Evolutionary conservation across 768 basidiomycete species (phyloP).

Genomic region (Naganishia friedmannii): DNA sequence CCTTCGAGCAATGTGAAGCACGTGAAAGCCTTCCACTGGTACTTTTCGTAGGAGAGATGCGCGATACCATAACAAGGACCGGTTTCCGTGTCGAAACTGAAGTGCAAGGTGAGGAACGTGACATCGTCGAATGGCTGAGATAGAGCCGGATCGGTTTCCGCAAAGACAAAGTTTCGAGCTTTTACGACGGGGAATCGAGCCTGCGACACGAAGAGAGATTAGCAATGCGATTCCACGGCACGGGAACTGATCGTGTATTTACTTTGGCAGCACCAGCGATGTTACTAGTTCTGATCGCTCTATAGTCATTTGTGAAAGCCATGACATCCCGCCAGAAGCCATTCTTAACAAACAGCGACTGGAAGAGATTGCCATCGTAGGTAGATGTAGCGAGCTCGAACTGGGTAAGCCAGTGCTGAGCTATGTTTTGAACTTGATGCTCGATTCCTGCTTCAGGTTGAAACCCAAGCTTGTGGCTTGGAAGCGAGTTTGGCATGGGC

Average conservation of each 20-base stretch:
- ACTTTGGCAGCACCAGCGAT: conserved; percentile 40
- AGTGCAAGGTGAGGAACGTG: conserved; percentile 38
- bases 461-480: conserved; percentile 37
- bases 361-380: conserved; percentile 35
- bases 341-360: conserved; percentile 35
- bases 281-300: conserved; percentile 37
- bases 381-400: conserved; percentile 33
- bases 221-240: neutral
- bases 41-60: conserved; percentile 33
- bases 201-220: conserved; percentile 7
- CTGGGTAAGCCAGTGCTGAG: conserved; percentile 40
- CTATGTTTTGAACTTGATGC: conserved; percentile 38
- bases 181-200: conserved; percentile 36
- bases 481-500: conserved; percentile 35
- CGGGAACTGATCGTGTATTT: conserved; percentile 14
- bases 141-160: conserved; percentile 22
- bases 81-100: conserved; percentile 37
- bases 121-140: conserved; percentile 40
- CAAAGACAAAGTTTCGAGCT: conserved; percentile 36
- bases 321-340: conserved; percentile 41
- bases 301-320: conserved; percentile 41
- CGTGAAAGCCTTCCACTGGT: conserved; percentile 63
- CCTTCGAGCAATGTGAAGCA: conserved; percentile 63
- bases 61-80: conserved; percentile 39
- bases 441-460: conserved; percentile 34